phyloP scores from a whole-genome alignment of 164 flowering plant species.

The Vitis riparia region DNA sequence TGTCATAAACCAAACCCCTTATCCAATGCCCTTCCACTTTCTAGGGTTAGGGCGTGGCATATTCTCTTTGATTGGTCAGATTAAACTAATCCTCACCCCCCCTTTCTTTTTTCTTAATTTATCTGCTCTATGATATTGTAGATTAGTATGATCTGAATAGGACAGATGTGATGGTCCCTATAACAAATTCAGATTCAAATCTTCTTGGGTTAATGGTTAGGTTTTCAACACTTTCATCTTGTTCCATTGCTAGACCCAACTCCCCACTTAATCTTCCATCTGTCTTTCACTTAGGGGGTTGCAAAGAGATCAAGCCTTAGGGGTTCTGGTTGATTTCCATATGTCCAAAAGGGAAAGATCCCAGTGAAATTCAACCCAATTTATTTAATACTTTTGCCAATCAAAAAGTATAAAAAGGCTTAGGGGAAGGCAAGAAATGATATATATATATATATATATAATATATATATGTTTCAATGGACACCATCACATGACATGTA shows the following conservation, averaged over 20 bases:
- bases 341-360: too few species aligned
- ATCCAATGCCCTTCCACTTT: constrained; percentile 31
- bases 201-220: constrained; percentile 6
- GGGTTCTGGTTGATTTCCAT: too few species aligned
- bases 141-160: constrained; percentile 17
- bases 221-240: constrained; percentile 5
- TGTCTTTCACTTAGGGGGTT: neutral
- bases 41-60: constrained; percentile 23
- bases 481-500: too few species aligned
- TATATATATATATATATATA: too few species aligned
- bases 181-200: neutral
- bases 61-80: constrained; percentile 2
- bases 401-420: too few species aligned
- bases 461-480: too few species aligned
- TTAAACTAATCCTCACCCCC: constrained; percentile 6
- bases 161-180: constrained; percentile 12
- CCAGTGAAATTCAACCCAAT: too few species aligned
- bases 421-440: too few species aligned
- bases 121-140: constrained; percentile 2
- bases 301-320: too few species aligned
- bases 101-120: neutral
- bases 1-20: constrained; percentile 6
- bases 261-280: constrained; percentile 3
- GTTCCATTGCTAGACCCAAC: neutral
- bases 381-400: too few species aligned